Evolutionary conservation across 345 rosid genomes (phyloP).

Genomic region (Sisymbrium irio): DNA sequence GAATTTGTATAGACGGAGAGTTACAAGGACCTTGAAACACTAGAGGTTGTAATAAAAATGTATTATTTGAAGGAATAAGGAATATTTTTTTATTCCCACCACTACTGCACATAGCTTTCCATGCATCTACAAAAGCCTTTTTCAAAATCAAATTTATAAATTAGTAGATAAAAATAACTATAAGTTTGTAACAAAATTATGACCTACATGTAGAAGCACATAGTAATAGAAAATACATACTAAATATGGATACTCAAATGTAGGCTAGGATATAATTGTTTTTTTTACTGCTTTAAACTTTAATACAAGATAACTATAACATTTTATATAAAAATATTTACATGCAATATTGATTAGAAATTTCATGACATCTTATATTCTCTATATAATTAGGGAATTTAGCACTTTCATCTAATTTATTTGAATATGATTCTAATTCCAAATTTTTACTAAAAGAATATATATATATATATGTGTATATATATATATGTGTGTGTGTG

Average conservation of each 20-base stretch:
- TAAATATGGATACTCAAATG: neutral
- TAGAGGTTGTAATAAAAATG: conserved; percentile 43
- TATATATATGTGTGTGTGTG: neutral
- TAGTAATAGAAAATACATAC: neutral
- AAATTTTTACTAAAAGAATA: too few relatives aligned
- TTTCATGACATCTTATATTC: neutral
- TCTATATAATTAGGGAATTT: neutral
- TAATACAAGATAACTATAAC: neutral
- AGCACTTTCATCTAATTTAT: neutral
- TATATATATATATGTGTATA: too few relatives aligned
- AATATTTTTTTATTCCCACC: neutral
- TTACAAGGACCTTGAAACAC: conserved; percentile 51
- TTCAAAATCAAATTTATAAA: neutral
- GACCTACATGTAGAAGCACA: neutral
- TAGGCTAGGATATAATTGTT: neutral
- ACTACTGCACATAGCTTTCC: conserved; percentile 38
- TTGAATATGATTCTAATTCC: neutral
- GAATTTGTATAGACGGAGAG: conserved; percentile 18
- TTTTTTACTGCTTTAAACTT: neutral
- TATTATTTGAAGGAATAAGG: conserved; percentile 33
- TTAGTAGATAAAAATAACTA: neutral
- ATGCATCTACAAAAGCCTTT: conserved; percentile 48
- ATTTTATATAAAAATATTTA: neutral
- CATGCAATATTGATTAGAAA: neutral
- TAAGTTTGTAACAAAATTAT: neutral